A percentile compares a stretch with the other conserved stretches of the same genome.
phyloP scores from a whole-genome alignment of 352 stramenopile species.

The Globisporangium echinulatum region DNA sequence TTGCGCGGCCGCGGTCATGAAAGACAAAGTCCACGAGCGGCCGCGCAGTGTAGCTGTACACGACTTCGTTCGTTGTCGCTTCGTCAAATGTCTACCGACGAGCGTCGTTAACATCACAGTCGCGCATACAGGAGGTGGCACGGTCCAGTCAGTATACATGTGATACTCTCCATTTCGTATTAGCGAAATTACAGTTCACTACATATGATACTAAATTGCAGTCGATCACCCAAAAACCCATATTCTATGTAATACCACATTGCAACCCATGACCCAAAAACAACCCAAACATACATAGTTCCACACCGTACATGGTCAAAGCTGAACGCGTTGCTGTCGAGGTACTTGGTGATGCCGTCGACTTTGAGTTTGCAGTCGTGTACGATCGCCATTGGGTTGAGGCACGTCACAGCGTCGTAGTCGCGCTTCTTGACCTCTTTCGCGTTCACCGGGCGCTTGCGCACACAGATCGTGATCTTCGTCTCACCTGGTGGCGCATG shows the following conservation, averaged over 20 bases:
- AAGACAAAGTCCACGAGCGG: constrained; percentile 95
- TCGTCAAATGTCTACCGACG: constrained; percentile 91
- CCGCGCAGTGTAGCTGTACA: constrained; percentile 90
- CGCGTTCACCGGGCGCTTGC: constrained; percentile 93
- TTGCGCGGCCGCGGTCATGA: constrained; percentile 87
- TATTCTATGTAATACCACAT: no score
- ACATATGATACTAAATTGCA: no score
- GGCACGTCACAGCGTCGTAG: constrained; percentile 94
- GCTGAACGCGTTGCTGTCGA: constrained; percentile 95
- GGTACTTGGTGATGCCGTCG: constrained; percentile 98
- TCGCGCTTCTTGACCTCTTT: constrained; percentile 89
- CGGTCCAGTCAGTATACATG: no score
- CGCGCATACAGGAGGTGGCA: background rate
- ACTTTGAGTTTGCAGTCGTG: constrained; percentile 98
- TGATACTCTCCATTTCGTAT: no score
- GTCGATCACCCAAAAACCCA: no score
- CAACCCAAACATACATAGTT: background rate
- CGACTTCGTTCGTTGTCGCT: constrained; percentile 85
- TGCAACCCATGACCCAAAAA: background rate
- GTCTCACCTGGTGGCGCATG: constrained; percentile 50
- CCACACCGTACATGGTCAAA: constrained; percentile 57
- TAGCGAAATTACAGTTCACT: no score
- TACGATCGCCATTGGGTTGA: constrained; percentile 92
- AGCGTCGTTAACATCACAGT: constrained; percentile 5
- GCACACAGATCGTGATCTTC: constrained; percentile 95